These are phyloP conservation scores for Mycena vitilis DNA, from an alignment of 768 basidiomycete genomes.

Conservation along the genomic window DNA sequence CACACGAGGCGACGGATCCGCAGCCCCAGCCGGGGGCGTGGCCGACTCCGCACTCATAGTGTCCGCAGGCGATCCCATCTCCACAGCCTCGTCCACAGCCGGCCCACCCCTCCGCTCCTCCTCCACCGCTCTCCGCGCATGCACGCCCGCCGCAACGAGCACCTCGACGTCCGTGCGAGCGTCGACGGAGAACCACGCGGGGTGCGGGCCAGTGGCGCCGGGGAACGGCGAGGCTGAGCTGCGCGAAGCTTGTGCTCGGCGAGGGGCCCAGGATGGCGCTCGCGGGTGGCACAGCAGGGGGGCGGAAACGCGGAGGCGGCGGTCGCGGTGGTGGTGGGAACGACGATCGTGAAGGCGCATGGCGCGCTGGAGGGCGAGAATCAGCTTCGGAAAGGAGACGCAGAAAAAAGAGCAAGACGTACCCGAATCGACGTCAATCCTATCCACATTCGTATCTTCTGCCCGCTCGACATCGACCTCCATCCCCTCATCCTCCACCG, in stretches of 20 bases:
- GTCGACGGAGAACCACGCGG: background rate
- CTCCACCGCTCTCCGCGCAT: background rate
- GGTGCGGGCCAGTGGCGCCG: background rate
- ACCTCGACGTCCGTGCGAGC: slow-evolving; percentile 10
- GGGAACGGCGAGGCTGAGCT: slow-evolving; percentile 23
- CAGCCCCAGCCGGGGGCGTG: background rate
- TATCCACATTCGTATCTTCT: background rate
- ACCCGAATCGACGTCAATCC: background rate
- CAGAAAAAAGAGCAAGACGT: background rate
- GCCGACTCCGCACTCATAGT: background rate
- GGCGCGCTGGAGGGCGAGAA: too few species aligned
- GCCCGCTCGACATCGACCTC: slow-evolving; percentile 24
- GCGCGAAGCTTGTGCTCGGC: slow-evolving; percentile 29
- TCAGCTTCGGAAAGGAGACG: background rate
- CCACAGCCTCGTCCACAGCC: slow-evolving; percentile 9
- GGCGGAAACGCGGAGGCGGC: background rate
- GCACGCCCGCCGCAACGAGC: background rate
- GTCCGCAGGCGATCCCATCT: background rate
- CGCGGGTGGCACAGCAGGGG: background rate
- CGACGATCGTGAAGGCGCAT: too few species aligned
- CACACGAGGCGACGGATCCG: slow-evolving; percentile 3
- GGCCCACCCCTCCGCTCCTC: background rate
- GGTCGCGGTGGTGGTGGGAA: background rate
- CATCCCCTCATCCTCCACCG: slow-evolving; percentile 15
- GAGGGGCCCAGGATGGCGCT: slow-evolving; percentile 7